A percentile compares a stretch with the other conserved stretches of the same genome.
Conservation (phyloP, 257 asterid species). For the Petunia secreta region DNA sequence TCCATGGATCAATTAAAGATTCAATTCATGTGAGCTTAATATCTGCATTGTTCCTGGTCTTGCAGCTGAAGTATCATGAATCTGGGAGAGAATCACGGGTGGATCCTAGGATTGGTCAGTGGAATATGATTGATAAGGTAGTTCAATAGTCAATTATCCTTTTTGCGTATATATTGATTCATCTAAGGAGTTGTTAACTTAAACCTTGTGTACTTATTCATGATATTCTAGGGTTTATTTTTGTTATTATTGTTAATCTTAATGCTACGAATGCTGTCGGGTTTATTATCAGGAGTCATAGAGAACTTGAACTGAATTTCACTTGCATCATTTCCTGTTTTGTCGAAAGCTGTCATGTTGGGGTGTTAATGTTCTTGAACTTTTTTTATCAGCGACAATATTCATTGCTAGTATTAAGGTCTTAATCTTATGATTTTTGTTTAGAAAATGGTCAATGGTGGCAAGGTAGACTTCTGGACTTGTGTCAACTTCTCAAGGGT, state of each 20-base stretch:
- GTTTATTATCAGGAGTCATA: background rate
- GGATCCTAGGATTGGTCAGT: slow-evolving; percentile 68
- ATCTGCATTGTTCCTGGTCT: slow-evolving; percentile 9
- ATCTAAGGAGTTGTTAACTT: background rate
- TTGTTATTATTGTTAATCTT: background rate
- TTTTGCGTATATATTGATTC: background rate
- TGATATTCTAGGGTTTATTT: background rate
- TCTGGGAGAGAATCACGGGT: slow-evolving; percentile 49
- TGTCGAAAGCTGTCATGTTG: slow-evolving; percentile 1
- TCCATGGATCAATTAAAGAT: background rate
- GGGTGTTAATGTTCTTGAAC: background rate
- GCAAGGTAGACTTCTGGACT: slow-evolving; percentile 61
- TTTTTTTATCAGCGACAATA: background rate
- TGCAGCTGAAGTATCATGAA: slow-evolving; percentile 67
- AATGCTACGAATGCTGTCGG: background rate
- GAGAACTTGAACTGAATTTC: background rate
- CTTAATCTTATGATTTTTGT: background rate
- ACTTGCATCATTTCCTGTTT: background rate
- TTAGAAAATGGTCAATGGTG: slow-evolving; percentile 79
- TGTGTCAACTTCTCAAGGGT: slow-evolving; percentile 59
- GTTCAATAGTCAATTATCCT: background rate
- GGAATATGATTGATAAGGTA: slow-evolving; percentile 90
- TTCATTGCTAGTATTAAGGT: background rate
- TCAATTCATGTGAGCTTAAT: background rate
- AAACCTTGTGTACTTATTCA: background rate